phyloP scores from a whole-genome alignment of 345 rosid genomes.

The Salix purpurea region DNA sequence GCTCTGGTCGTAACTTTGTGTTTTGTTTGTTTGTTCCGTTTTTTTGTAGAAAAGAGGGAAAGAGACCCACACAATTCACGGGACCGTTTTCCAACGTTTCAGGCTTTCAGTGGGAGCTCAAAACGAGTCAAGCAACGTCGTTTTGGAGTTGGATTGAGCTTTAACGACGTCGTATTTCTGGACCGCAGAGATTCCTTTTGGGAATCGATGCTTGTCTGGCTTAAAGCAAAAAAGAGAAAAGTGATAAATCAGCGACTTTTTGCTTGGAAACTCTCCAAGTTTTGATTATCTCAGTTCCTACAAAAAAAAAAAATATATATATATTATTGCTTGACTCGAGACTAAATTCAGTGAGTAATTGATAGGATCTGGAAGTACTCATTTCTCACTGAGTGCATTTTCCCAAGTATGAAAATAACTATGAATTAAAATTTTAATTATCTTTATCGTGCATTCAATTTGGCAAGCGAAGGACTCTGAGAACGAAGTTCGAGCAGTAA shows the following conservation, averaged over 20 bases:
- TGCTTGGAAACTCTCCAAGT: neutral
- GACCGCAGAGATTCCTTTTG: neutral
- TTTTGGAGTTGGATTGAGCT: neutral
- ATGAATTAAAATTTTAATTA: no score
- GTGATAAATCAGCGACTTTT: constrained; percentile 6
- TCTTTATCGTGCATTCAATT: no score
- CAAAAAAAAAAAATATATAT: no score
- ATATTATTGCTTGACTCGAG: no score
- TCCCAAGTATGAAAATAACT: no score
- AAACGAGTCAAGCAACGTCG: neutral
- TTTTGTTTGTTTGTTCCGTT: neutral
- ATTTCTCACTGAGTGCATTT: no score
- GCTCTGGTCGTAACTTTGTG: neutral
- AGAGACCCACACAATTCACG: neutral
- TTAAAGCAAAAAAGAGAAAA: neutral
- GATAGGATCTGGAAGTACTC: no score
- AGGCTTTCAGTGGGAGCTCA: neutral
- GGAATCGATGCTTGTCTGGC: constrained; percentile 6
- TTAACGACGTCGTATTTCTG: neutral
- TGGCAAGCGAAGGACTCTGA: no score
- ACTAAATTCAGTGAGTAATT: no score
- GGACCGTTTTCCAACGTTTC: constrained; percentile 6
- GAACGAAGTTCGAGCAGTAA: no score
- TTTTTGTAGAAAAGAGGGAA: neutral
- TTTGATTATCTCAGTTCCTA: neutral